Percentiles rank a stretch among this genome's conserved stretches.
phyloP scores from a whole-genome alignment of 2,329 filamentous ascomycete species.

The Nectriaceae sp. region DNA sequence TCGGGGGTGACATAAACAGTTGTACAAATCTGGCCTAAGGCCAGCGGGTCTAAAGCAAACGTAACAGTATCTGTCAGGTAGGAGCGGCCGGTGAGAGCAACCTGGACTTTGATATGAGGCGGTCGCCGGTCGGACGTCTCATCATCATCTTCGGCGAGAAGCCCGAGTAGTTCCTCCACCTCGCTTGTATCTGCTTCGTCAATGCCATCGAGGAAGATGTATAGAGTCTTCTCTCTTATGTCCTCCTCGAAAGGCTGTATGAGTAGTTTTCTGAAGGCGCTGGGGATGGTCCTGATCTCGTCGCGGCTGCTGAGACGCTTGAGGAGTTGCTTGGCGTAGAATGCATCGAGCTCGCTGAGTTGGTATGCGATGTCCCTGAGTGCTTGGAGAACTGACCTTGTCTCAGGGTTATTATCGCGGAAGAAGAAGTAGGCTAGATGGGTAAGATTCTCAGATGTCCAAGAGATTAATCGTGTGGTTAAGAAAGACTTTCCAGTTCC shows the following conservation, averaged over 20 bases:
- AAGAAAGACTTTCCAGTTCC: slow-evolving; percentile 50
- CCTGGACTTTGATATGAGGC: slow-evolving; percentile 30
- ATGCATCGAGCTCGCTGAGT: slow-evolving; percentile 46
- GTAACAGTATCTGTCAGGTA: slow-evolving; percentile 42
- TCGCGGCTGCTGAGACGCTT: slow-evolving; percentile 37
- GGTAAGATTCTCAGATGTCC: slow-evolving; percentile 35
- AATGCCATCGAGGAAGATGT: slow-evolving; percentile 49
- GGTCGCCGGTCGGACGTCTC: slow-evolving; percentile 11
- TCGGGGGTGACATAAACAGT: slow-evolving; percentile 44
- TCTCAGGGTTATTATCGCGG: slow-evolving; percentile 48
- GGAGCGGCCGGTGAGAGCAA: slow-evolving; percentile 45
- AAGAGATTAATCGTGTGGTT: slow-evolving; percentile 45
- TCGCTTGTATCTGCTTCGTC: slow-evolving; percentile 46
- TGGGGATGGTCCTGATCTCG: slow-evolving; percentile 45
- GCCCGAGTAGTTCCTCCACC: slow-evolving; percentile 37
- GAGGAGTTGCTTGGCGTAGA: slow-evolving; percentile 44
- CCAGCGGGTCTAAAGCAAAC: slow-evolving; percentile 35
- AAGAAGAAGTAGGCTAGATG: slow-evolving; percentile 50
- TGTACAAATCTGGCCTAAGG: slow-evolving; percentile 34
- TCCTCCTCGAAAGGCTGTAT: slow-evolving; percentile 39
- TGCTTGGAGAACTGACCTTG: slow-evolving; percentile 46
- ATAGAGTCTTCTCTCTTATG: slow-evolving; percentile 36
- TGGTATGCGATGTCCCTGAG: slow-evolving; percentile 49
- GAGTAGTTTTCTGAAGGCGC: slow-evolving; percentile 45
- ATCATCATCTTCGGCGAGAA: slow-evolving; percentile 32